Conservation (phyloP, 2,329 filamentous ascomycete species). For the Coniosporium tulheliwenetii region DNA sequence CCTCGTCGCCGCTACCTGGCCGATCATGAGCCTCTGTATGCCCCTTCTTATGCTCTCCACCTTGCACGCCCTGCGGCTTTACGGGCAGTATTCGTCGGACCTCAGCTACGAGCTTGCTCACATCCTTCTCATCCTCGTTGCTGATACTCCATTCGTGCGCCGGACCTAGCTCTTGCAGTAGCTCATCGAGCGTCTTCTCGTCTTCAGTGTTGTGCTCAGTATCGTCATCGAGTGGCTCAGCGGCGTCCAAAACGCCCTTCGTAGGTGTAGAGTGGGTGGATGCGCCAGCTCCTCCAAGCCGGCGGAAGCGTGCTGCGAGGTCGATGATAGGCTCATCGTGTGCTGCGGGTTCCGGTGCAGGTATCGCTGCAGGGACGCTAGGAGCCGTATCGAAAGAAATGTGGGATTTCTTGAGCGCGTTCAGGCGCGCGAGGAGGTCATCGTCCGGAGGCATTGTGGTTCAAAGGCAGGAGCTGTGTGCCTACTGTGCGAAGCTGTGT, state of each 20-base stretch:
- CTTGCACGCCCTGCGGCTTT: conserved; percentile 14
- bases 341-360: conserved; percentile 9
- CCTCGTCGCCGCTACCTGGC: neutral
- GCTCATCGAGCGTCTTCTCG: conserved; percentile 29
- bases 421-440: conserved; percentile 30
- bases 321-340: conserved; percentile 4
- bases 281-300: no score
- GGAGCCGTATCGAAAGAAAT: conserved; percentile 15
- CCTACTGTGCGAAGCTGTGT: no score
- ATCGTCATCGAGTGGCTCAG: conserved; percentile 9
- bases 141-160: conserved; percentile 24
- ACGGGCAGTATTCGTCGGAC: conserved; percentile 22
- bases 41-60: conserved; percentile 8
- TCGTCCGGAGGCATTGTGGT: conserved; percentile 13
- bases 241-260: neutral
- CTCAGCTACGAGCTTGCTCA: conserved; percentile 24
- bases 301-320: conserved; percentile 14
- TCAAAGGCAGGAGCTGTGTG: no score
- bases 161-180: conserved; percentile 24
- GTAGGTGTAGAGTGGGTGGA: no score
- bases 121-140: conserved; percentile 22
- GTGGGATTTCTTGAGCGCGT: conserved; percentile 29
- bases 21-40: neutral
- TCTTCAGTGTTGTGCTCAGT: conserved; percentile 20
- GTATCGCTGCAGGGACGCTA: conserved; percentile 3